Base-by-base conservation (phyloP, 1,284 basidiomycete genomes). In the Apiotrichum laibachii region DNA sequence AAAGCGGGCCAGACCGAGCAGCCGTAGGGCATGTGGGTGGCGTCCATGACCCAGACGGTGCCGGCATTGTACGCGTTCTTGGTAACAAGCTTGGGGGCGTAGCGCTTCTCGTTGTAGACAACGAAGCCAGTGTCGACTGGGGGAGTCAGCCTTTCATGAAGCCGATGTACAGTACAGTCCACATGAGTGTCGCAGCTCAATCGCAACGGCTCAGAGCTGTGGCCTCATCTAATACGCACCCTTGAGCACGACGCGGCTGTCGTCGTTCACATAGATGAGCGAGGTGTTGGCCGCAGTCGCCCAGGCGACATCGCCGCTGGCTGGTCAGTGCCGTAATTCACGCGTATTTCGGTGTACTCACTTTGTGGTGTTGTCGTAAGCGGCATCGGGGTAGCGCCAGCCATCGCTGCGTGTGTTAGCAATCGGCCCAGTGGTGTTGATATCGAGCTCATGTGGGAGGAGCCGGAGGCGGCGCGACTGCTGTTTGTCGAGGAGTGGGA, bases 181-280 rank as follows among this genome's bases (percentile, higher is more conserved):
- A n/a, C n/a, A n/a, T n/a, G n/a, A n/a, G n/a, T n/a, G n/a, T n/a
- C n/a, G n/a, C n/a, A n/a, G n/a, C n/a, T n/a, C n/a, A n/a, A n/a
- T n/a, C n/a, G n/a, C n/a, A n/a, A n/a, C n/a, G n/a, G n/a, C n/a
- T n/a, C n/a, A n/a, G n/a, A n/a, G n/a, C n/a, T 21, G 16, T 26
- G n/a, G 94, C 87, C 13, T 19, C 31, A 34, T n/a, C 8, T 43
- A 22, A 21, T 18, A 34, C 50, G 92, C 90, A 44, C 92, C 86
- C 49, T 84, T 82, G 86, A 95, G 90, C 62, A 94, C 77, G 15
- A 87, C 87, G 74, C 89, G 84, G 19, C 88, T 88, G 15, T 81
- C 82, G 22, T 71, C 69, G 71, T 90, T 92, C 66, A 91, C 72
- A 26, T 72, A 76, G 33, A 81, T 69, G 35, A 82, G 71, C 34